These are phyloP conservation scores for Boletus rex-veris DNA, from an alignment of 768 basidiomycete genomes.

Conservation along the genomic window DNA sequence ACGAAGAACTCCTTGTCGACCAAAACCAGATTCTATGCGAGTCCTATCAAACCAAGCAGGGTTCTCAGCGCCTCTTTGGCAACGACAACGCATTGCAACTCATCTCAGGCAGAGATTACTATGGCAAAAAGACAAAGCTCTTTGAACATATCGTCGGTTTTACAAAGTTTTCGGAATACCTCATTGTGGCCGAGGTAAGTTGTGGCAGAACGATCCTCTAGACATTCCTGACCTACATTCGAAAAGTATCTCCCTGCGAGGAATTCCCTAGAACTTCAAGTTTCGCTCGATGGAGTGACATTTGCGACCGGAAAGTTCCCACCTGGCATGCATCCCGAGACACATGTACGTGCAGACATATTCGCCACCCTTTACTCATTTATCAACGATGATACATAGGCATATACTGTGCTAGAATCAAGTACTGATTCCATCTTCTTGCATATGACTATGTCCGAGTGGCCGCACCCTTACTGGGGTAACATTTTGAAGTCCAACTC, in stretches of 20 bases:
- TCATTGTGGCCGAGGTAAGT: slow-evolving; percentile 90
- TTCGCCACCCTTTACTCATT: not conserved
- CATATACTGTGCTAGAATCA: slow-evolving; percentile 93
- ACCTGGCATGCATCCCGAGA: slow-evolving; percentile 81
- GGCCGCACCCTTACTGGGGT: slow-evolving; percentile 76
- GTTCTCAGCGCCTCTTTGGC: slow-evolving; percentile 61
- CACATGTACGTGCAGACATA: slow-evolving; percentile 60
- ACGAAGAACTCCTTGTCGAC: slow-evolving; percentile 74
- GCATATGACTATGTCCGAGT: slow-evolving; percentile 89
- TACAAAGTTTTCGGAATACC: slow-evolving; percentile 94
- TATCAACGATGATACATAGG: slow-evolving; percentile 40
- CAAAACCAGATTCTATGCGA: slow-evolving; percentile 91
- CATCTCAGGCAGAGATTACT: slow-evolving; percentile 74
- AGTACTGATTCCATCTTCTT: slow-evolving; percentile 91
- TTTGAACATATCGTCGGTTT: slow-evolving; percentile 92
- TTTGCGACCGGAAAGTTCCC: slow-evolving; percentile 92
- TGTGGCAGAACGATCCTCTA: not conserved
- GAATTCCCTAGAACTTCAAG: slow-evolving; percentile 75
- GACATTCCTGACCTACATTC: slow-evolving; percentile 10
- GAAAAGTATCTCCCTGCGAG: slow-evolving; percentile 48
- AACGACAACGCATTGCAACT: slow-evolving; percentile 69
- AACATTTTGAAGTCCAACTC: slow-evolving; percentile 94
- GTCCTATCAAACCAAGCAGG: slow-evolving; percentile 76
- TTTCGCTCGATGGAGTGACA: slow-evolving; percentile 84
- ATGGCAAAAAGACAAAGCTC: slow-evolving; percentile 62